Conservation (phyloP, 345 rosid genomes). For the Fremontodendron californicum region DNA sequence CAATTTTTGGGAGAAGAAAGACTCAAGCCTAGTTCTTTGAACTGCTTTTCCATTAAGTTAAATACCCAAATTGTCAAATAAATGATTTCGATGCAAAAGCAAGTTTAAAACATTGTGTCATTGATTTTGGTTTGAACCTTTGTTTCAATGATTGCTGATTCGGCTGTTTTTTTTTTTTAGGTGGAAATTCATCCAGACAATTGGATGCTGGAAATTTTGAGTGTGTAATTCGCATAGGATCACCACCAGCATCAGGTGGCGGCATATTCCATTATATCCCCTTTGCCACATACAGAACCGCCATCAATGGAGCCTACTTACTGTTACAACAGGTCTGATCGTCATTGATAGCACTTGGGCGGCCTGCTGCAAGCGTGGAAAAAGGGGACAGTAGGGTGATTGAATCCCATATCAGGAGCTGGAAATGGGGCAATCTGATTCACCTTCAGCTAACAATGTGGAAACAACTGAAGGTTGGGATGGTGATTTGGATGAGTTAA, state of each 20-base stretch:
- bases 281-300: too few species aligned
- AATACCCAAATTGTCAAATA: too few species aligned
- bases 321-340: constrained; percentile 32
- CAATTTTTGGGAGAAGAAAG: too few species aligned
- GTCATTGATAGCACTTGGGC: constrained; percentile 38
- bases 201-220: constrained; percentile 31
- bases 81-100: too few species aligned
- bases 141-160: background rate
- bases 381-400: constrained; percentile 29
- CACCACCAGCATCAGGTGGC: constrained; percentile 24
- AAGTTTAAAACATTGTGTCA: too few species aligned
- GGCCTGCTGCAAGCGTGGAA: constrained; percentile 47
- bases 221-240: constrained; percentile 28
- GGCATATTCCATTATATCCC: too few species aligned
- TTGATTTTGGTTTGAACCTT: background rate
- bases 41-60: too few species aligned
- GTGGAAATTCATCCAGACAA: constrained; percentile 18
- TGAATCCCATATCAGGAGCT: constrained; percentile 55
- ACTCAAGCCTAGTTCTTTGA: too few species aligned
- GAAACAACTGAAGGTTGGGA: constrained; percentile 60
- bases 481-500: constrained; percentile 56
- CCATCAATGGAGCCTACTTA: constrained; percentile 56
- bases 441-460: constrained; percentile 22
- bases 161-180: background rate
- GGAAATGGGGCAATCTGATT: constrained; percentile 49